Evolutionary conservation across 148 eudicot genomes (phyloP).

Genomic region (Linanthus parryae): DNA sequence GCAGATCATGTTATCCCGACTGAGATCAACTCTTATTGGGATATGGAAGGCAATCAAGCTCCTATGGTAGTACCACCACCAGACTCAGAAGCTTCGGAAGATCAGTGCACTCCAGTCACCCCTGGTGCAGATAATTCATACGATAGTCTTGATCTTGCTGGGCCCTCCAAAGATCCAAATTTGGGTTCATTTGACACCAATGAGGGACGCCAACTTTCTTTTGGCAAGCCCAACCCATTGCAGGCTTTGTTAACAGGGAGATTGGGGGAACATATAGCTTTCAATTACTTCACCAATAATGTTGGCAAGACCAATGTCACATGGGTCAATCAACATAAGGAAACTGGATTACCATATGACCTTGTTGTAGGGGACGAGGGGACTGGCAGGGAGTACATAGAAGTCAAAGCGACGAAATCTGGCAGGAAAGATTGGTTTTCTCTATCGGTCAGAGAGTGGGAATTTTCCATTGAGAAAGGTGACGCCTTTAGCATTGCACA

Average conservation of each 20-base stretch:
- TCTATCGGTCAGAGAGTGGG: conserved; percentile 84
- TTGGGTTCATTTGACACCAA: conserved; percentile 17
- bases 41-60: conserved; percentile 28
- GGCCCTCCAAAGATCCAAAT: conserved; percentile 31
- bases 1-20: conserved; percentile 3
- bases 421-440: conserved; percentile 63
- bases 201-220: conserved; percentile 24
- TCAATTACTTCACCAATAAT: conserved; percentile 43
- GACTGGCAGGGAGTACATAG: conserved; percentile 45
- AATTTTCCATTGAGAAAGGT: conserved; percentile 42
- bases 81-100: conserved; percentile 16
- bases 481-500: not conserved
- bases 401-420: conserved; percentile 79
- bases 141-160: conserved; percentile 26
- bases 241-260: conserved; percentile 54
- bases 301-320: conserved; percentile 29
- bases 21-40: conserved; percentile 22
- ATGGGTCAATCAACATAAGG: conserved; percentile 75
- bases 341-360: conserved; percentile 83
- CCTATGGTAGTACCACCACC: conserved; percentile 15
- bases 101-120: conserved; percentile 13
- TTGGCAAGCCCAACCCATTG: conserved; percentile 25
- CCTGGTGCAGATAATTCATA: conserved; percentile 12
- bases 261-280: conserved; percentile 79
- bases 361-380: conserved; percentile 45